Conservation (phyloP, 495 filamentous ascomycete species). For the Tetracladium setigerum region DNA sequence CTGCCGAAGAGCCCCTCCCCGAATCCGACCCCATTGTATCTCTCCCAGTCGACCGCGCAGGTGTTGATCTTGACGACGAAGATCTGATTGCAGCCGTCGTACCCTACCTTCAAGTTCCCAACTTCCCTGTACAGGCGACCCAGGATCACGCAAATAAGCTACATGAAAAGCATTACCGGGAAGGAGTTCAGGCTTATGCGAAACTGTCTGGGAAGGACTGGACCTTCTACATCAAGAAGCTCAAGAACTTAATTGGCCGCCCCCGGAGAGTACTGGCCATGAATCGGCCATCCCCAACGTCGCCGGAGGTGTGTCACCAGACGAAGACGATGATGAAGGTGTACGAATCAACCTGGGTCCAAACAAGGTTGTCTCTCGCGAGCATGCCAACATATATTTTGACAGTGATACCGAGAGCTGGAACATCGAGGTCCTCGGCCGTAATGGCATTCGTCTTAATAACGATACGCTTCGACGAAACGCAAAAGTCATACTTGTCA, state of each 20-base stretch:
- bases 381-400: slow-evolving; percentile 82
- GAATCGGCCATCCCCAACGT: slow-evolving; percentile 9
- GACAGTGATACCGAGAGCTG: slow-evolving; percentile 61
- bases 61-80: slow-evolving; percentile 48
- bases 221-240: slow-evolving; percentile 86
- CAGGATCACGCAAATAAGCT: slow-evolving; percentile 66
- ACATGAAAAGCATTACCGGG: slow-evolving; percentile 58
- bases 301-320: slow-evolving; percentile 13
- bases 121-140: slow-evolving; percentile 57
- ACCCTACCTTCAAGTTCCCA: slow-evolving; percentile 53
- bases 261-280: slow-evolving; percentile 44
- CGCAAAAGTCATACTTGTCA: slow-evolving; percentile 55
- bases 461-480: slow-evolving; percentile 58
- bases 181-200: slow-evolving; percentile 80
- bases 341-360: slow-evolving; percentile 92
- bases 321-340: slow-evolving; percentile 24
- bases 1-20: slow-evolving; percentile 3
- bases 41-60: slow-evolving; percentile 27
- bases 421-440: slow-evolving; percentile 79
- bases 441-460: slow-evolving; percentile 83
- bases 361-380: slow-evolving; percentile 81
- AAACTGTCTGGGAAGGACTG: slow-evolving; percentile 87
- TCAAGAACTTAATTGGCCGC: slow-evolving; percentile 80
- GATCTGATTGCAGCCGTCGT: slow-evolving; percentile 66
- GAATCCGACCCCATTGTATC: slow-evolving; percentile 7